Conservation (phyloP, 1,139 yeast species). For the Meyerozyma athensensis region DNA sequence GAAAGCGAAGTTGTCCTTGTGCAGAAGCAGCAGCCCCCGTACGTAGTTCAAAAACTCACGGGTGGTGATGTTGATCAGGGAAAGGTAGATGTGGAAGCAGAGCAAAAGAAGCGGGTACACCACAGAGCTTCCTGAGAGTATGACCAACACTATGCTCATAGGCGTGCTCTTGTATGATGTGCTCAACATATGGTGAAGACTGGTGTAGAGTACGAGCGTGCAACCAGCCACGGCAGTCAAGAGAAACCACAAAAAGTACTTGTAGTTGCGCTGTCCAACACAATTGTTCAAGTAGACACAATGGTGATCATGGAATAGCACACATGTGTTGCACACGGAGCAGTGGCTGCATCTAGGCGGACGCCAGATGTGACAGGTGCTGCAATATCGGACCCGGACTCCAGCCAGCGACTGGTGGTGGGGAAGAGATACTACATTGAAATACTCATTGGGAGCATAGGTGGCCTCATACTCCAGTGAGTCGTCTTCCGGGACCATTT, state of each 20-base stretch:
- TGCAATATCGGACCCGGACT: conserved; percentile 43
- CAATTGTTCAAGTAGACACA: conserved; percentile 39
- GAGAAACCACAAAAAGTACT: conserved; percentile 39
- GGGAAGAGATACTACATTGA: conserved; percentile 54
- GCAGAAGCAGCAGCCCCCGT: conserved; percentile 12
- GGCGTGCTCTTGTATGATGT: conserved; percentile 21
- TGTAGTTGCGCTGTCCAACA: conserved; percentile 32
- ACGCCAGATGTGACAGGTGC: conserved; percentile 46
- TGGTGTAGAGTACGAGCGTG: conserved; percentile 18
- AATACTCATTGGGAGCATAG: conserved; percentile 59
- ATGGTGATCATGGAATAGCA: conserved; percentile 42
- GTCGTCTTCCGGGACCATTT: conserved; percentile 5
- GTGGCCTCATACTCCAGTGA: conserved; percentile 14
- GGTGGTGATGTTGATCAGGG: conserved; percentile 62
- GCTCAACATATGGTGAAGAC: conserved; percentile 13
- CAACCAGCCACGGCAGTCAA: conserved; percentile 20
- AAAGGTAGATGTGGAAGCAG: conserved; percentile 48
- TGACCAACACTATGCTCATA: conserved; percentile 42
- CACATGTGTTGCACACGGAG: conserved; percentile 39
- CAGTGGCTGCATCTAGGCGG: conserved; percentile 45
- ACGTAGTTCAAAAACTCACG: conserved; percentile 55
- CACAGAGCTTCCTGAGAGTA: conserved; percentile 40
- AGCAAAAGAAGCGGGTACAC: conserved; percentile 54
- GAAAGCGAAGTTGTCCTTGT: conserved; percentile 26
- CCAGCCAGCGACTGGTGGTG: conserved; percentile 17